These are phyloP conservation scores for Trapa bicornis DNA, from an alignment of 345 rosid species.

Conservation along the genomic window DNA sequence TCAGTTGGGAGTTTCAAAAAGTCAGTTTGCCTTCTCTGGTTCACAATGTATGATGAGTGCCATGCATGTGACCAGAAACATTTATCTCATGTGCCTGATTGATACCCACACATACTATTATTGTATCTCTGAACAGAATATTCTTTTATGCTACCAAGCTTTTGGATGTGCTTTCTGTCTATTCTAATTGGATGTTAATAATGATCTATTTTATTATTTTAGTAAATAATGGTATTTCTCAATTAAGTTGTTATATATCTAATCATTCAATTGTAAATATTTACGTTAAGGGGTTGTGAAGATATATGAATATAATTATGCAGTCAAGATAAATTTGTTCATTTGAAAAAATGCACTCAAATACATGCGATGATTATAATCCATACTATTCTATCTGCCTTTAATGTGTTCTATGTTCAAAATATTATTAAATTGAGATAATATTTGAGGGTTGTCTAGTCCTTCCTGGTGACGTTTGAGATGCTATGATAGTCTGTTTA, in stretches of 20 bases:
- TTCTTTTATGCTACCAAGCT: background rate
- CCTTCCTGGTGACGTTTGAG: background rate
- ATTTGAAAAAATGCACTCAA: background rate
- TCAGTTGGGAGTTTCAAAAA: background rate
- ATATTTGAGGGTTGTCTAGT: background rate
- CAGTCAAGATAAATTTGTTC: background rate
- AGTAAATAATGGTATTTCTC: background rate
- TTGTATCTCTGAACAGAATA: background rate
- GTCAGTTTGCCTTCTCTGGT: background rate
- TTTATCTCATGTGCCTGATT: background rate
- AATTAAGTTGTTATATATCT: background rate
- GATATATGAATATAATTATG: background rate
- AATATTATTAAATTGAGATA: background rate
- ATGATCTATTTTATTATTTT: background rate
- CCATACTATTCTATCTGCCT: background rate
- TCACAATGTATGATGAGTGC: background rate
- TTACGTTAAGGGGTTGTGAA: background rate
- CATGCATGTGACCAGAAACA: background rate
- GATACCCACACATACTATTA: background rate
- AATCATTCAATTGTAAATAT: background rate
- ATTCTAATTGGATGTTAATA: background rate
- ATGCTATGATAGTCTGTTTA: background rate
- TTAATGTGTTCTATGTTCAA: background rate
- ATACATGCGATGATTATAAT: background rate
- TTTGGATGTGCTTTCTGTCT: background rate